phyloP scores from a whole-genome alignment of 2,329 filamentous ascomycete species.

The Polytolypa hystricis region DNA sequence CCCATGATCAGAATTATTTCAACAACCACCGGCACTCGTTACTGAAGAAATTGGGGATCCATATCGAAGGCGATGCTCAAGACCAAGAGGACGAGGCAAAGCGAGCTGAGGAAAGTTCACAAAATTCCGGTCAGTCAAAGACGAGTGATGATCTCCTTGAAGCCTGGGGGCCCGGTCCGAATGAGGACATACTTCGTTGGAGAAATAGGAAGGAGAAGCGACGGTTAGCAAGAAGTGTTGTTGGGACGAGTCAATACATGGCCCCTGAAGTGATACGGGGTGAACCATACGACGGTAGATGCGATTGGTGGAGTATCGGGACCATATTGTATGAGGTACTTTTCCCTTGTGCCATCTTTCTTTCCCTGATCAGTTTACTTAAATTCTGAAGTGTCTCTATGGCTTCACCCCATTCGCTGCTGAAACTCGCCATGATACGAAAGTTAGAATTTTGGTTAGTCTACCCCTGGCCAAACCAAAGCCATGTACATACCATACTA shows the following conservation, averaged over 20 bases:
- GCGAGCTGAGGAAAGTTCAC: background rate
- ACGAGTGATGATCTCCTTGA: constrained; percentile 28
- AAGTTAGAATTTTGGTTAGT: constrained; percentile 68
- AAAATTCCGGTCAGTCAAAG: constrained; percentile 2
- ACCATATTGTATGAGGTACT: constrained; percentile 76
- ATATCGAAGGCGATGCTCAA: constrained; percentile 60
- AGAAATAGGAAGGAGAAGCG: constrained; percentile 59
- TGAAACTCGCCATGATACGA: constrained; percentile 71
- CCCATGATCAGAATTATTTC: constrained; percentile 79
- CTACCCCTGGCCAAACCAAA: background rate
- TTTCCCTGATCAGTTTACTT: background rate
- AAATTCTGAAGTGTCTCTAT: constrained; percentile 58
- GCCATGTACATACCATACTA: background rate
- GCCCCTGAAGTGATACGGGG: constrained; percentile 84
- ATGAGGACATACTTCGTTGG: constrained; percentile 54
- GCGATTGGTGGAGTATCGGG: constrained; percentile 95
- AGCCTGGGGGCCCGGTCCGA: constrained; percentile 15
- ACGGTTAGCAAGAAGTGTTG: constrained; percentile 68
- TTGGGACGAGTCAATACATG: constrained; percentile 97
- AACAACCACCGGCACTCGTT: constrained; percentile 71
- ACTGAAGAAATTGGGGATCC: constrained; percentile 63
- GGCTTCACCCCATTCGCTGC: constrained; percentile 83
- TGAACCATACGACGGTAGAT: constrained; percentile 76
- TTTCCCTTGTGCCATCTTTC: background rate
- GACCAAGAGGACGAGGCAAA: constrained; percentile 44